phyloP scores from a whole-genome alignment of 768 basidiomycete genomes.

The Kwoniella bestiolae region DNA sequence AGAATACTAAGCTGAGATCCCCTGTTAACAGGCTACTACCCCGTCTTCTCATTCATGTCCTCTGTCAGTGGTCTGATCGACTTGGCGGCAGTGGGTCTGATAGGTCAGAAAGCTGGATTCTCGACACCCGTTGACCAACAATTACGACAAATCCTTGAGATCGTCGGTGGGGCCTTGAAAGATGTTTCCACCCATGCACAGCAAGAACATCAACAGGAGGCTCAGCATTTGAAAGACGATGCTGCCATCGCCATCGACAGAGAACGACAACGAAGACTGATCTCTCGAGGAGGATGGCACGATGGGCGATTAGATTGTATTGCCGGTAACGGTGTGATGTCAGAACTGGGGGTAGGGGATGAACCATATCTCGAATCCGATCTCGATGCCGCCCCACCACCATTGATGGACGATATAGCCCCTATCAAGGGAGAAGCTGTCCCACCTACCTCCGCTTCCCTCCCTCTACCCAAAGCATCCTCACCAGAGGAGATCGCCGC shows the following conservation, averaged over 20 bases:
- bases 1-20: no score
- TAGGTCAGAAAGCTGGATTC: constrained; percentile 93
- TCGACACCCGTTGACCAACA: constrained; percentile 79
- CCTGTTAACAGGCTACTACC: constrained; percentile 62
- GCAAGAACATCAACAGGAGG: constrained; percentile 44
- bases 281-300: constrained; percentile 74
- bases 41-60: constrained; percentile 81
- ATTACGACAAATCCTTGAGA: constrained; percentile 78
- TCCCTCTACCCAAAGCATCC: constrained; percentile 12
- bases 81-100: constrained; percentile 88
- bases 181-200: constrained; percentile 63
- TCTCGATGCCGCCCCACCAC: constrained; percentile 37
- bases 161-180: constrained; percentile 73
- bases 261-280: constrained; percentile 57
- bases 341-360: constrained; percentile 81
- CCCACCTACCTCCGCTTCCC: constrained; percentile 38
- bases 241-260: constrained; percentile 59
- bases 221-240: constrained; percentile 60
- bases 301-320: constrained; percentile 84
- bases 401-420: constrained; percentile 39
- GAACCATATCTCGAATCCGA: constrained; percentile 64
- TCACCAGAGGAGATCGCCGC: constrained; percentile 2
- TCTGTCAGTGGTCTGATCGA: constrained; percentile 83
- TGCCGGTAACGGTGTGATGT: constrained; percentile 83
- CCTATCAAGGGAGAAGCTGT: constrained; percentile 43